Percentiles rank a stretch among this genome's conserved stretches.
Evolutionary conservation across 192 early-diverging fungal genomes (phyloP).

Genomic region (Radiomyces spectabilis): DNA sequence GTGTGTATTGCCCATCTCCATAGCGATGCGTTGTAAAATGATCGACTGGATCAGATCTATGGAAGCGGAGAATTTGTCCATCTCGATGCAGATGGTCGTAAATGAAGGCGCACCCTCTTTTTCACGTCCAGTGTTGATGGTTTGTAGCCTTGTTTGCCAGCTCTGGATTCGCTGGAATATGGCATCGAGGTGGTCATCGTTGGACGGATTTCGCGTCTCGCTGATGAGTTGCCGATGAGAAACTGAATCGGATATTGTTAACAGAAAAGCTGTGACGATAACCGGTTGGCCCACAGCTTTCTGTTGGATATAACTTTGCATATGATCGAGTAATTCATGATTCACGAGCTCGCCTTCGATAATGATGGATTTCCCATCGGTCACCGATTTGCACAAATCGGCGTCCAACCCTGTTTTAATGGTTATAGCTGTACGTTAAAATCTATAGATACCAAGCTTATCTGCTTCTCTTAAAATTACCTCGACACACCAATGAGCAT

Average conservation of each 20-base stretch:
- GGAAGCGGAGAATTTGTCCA: not conserved
- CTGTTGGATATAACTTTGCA: not conserved
- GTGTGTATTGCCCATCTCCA: too few relatives aligned
- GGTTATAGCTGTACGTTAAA: too few relatives aligned
- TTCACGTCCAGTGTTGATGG: not conserved
- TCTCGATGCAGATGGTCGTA: not conserved
- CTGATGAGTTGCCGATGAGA: slow-evolving; percentile 1
- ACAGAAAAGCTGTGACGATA: slow-evolving; percentile 3
- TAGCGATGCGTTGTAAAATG: not conserved
- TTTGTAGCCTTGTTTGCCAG: not conserved
- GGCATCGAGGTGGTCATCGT: not conserved
- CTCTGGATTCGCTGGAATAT: not conserved
- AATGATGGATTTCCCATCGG: slow-evolving; percentile 20
- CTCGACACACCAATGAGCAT: slow-evolving; percentile 6
- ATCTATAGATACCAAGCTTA: not conserved
- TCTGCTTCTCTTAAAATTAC: not conserved
- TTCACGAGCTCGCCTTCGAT: slow-evolving; percentile 19
- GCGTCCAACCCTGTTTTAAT: slow-evolving; percentile 3
- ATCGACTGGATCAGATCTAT: not conserved
- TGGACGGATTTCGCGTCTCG: not conserved
- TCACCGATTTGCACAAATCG: slow-evolving; percentile 14
- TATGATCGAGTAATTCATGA: slow-evolving; percentile 8
- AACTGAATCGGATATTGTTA: not conserved
- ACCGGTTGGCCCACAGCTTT: not conserved
- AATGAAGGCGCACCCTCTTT: not conserved